Evolutionary conservation across 805 yeast genomes (phyloP).

Genomic region (Hemisphaericaspora nanyangensis): DNA sequence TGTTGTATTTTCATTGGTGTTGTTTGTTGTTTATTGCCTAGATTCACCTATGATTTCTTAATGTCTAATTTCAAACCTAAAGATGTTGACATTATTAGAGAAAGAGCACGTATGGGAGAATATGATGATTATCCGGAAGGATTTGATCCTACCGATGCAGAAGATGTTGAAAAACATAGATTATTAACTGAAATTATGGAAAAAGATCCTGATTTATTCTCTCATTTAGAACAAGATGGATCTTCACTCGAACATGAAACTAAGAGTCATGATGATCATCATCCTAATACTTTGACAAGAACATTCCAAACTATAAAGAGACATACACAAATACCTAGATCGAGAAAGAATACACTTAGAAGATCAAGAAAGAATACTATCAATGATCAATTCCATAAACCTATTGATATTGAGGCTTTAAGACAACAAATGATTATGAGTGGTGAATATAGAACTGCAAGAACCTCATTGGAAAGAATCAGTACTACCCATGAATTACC

Average conservation of each 20-base stretch:
- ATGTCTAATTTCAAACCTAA: slow-evolving; percentile 53
- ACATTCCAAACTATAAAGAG: slow-evolving; percentile 36
- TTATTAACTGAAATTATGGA: slow-evolving; percentile 28
- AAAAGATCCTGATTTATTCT: slow-evolving; percentile 31
- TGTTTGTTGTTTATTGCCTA: slow-evolving; percentile 55
- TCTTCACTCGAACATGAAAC: slow-evolving; percentile 10
- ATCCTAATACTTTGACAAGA: slow-evolving; percentile 16
- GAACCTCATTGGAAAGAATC: slow-evolving; percentile 38
- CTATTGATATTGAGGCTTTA: slow-evolving; percentile 30
- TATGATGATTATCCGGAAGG: slow-evolving; percentile 47
- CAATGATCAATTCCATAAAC: slow-evolving; percentile 27
- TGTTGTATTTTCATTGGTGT: slow-evolving; percentile 55
- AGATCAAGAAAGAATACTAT: slow-evolving; percentile 15
- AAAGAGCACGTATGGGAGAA: slow-evolving; percentile 48
- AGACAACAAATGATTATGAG: slow-evolving; percentile 34
- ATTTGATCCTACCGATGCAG: slow-evolving; percentile 51
- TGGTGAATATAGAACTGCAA: slow-evolving; percentile 33
- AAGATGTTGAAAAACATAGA: slow-evolving; percentile 38
- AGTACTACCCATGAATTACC: slow-evolving; percentile 46
- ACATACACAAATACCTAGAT: slow-evolving; percentile 23
- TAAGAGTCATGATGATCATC: slow-evolving; percentile 1
- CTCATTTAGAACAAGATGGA: slow-evolving; percentile 27
- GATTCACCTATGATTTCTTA: slow-evolving; percentile 49
- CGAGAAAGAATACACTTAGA: slow-evolving; percentile 18
- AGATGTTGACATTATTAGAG: slow-evolving; percentile 72